Evolutionary conservation across 2,329 filamentous ascomycete genomes (phyloP).

Genomic region (Colletotrichum neosansevieriae): DNA sequence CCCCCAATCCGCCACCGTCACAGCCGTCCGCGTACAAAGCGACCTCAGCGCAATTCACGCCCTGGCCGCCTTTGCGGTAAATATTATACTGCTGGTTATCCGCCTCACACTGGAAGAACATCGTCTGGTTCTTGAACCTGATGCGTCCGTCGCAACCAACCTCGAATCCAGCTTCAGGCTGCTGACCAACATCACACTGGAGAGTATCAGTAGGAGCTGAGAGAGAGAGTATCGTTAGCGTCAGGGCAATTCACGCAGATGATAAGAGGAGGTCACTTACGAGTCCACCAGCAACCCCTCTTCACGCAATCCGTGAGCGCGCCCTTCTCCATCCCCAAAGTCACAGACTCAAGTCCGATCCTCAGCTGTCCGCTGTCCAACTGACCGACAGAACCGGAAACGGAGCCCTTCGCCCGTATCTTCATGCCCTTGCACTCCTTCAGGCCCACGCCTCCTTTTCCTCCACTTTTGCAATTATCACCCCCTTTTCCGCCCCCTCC

Average conservation of each 20-base stretch:
- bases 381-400: slow-evolving; percentile 68
- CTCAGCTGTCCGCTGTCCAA: slow-evolving; percentile 72
- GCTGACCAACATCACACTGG: slow-evolving; percentile 69
- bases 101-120: slow-evolving; percentile 73
- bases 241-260: background rate
- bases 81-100: slow-evolving; percentile 67
- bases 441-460: slow-evolving; percentile 2
- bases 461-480: background rate
- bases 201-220: slow-evolving; percentile 68
- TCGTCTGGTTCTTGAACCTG: slow-evolving; percentile 61
- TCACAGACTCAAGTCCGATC: slow-evolving; percentile 58
- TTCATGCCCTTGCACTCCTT: slow-evolving; percentile 58
- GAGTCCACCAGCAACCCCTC: slow-evolving; percentile 73
- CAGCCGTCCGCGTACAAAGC: slow-evolving; percentile 58
- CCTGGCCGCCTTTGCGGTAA: slow-evolving; percentile 58
- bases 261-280: slow-evolving; percentile 51
- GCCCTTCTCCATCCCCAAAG: slow-evolving; percentile 58
- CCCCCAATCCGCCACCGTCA: background rate
- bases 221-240: background rate
- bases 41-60: slow-evolving; percentile 61
- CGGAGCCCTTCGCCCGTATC: slow-evolving; percentile 61
- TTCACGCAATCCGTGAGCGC: slow-evolving; percentile 68
- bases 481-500: no score
- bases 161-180: slow-evolving; percentile 66
- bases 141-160: slow-evolving; percentile 66